Base-by-base conservation (phyloP, 1,284 basidiomycete species). In the Stereum hirsutum region DNA sequence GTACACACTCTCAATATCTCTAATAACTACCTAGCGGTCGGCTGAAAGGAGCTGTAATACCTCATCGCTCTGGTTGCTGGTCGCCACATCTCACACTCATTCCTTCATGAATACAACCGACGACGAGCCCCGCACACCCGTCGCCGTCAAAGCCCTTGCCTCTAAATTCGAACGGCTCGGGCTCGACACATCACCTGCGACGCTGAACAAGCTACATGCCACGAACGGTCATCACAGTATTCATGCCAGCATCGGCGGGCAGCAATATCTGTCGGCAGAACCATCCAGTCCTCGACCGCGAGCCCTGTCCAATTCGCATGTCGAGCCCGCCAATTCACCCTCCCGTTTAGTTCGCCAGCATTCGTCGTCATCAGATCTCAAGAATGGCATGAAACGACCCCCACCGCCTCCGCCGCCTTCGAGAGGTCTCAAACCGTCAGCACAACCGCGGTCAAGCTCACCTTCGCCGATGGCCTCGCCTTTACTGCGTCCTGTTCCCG, bases 151-250 rank as follows among this genome's bases (percentile, higher is more conserved):
- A 57, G 81, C 68, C 46, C 66, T 87, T 21, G 73, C 74, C 41
- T 82, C 78, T 17, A 73, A 65, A 53, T 87, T 86, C 54, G 83
- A 87, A 55, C 69, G 72, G 52, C 60, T 80, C 28, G 72, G 75
- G 14, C 44, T 53, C 52, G 53, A 64, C 20, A 48, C 51, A 17
- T 42, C 42, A 24, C 38, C 43, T 5, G 21, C 53, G 11, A 46
- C 45, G n/a, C 43, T 51, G 10, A 45, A 47, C 15, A 26, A 30
- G 30, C 37, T 14, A 23, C 12, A 27, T 27, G 49, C 36, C 38
- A 52, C 50, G 17, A 32, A 49, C 30, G 49, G 43, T 40, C 47
- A 40, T 28, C 40, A 46, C 35, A 48, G 49, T 41, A 52, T 55
- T n/a, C n/a, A n/a, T n/a, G n/a, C n/a, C n/a, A n/a, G n/a, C n/a